Conservation (phyloP, 306 rosid species). For the Casuarina cunninghamiana region DNA sequence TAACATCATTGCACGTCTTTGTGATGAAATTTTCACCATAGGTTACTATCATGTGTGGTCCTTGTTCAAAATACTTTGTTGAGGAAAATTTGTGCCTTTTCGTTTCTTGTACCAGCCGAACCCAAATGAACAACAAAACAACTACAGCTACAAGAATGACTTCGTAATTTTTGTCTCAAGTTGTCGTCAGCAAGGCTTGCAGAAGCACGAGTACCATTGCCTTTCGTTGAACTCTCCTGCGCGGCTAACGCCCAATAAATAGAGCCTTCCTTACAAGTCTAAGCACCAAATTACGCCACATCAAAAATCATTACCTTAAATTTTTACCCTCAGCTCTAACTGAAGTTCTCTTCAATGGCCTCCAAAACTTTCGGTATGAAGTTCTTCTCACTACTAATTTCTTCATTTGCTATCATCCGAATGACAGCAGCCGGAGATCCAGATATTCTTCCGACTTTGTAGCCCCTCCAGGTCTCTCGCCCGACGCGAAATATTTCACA, state of each 20-base stretch:
- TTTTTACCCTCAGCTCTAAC: not conserved
- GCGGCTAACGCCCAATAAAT: not conserved
- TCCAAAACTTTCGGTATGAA: constrained; percentile 5
- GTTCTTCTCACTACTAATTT: constrained; percentile 26
- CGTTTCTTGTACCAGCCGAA: too few relatives aligned
- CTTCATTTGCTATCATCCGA: constrained; percentile 18
- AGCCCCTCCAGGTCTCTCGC: constrained; percentile 13
- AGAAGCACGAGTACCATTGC: not conserved
- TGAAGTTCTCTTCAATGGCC: not conserved
- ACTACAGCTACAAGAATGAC: too few relatives aligned
- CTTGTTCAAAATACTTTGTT: too few relatives aligned
- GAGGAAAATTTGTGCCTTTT: too few relatives aligned
- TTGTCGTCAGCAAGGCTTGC: too few relatives aligned
- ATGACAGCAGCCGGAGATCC: constrained; percentile 45
- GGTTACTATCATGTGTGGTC: too few relatives aligned
- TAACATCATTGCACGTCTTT: too few relatives aligned
- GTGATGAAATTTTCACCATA: too few relatives aligned
- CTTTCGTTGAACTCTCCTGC: not conserved
- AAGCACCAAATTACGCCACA: not conserved
- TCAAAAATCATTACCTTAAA: not conserved
- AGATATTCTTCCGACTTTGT: constrained; percentile 44
- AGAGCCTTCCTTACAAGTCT: not conserved
- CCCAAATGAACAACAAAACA: too few relatives aligned
- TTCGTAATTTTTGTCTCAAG: too few relatives aligned
- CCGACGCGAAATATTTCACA: constrained; percentile 50